Conservation (phyloP, 495 filamentous ascomycete species). For the Evansstolkia leycettana region DNA sequence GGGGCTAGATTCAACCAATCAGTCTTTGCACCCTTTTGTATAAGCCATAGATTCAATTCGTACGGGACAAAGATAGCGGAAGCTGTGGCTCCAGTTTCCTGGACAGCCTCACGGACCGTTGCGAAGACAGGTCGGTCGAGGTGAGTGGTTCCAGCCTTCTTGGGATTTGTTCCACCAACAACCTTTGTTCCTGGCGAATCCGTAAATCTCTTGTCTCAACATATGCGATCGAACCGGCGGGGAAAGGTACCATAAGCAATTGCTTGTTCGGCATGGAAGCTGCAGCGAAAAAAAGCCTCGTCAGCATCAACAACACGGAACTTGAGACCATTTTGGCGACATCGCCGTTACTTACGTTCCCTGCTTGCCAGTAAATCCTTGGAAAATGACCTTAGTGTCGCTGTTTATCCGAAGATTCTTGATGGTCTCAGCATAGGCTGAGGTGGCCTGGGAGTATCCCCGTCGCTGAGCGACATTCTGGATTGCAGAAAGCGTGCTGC, state of each 20-base stretch:
- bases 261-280: conserved; percentile 94
- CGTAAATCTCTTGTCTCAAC: too few relatives aligned
- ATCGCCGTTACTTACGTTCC: conserved; percentile 65
- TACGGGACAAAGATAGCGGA: conserved; percentile 98
- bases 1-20: conserved; percentile 41
- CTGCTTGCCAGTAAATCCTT: conserved; percentile 97
- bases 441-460: conserved; percentile 53
- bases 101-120: conserved; percentile 77
- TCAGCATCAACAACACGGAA: conserved; percentile 22
- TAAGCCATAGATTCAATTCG: conserved; percentile 11
- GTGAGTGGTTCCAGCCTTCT: conserved; percentile 87
- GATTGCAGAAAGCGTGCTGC: conserved; percentile 35
- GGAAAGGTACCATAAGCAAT: conserved; percentile 79
- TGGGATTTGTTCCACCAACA: conserved; percentile 96
- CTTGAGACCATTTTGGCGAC: too few relatives aligned
- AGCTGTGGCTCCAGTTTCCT: conserved; percentile 79
- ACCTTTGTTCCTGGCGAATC: conserved; percentile 71
- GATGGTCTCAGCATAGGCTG: conserved; percentile 69
- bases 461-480: conserved; percentile 43
- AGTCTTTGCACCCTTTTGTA: conserved; percentile 4
- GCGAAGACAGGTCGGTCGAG: conserved; percentile 89
- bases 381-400: conserved; percentile 89
- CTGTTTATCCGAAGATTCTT: conserved; percentile 84
- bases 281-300: conserved; percentile 26
- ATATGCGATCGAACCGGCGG: background rate